These are phyloP conservation scores for Solanum chiquidenum DNA, from an alignment of 257 asterid species.

Conservation along the genomic window DNA sequence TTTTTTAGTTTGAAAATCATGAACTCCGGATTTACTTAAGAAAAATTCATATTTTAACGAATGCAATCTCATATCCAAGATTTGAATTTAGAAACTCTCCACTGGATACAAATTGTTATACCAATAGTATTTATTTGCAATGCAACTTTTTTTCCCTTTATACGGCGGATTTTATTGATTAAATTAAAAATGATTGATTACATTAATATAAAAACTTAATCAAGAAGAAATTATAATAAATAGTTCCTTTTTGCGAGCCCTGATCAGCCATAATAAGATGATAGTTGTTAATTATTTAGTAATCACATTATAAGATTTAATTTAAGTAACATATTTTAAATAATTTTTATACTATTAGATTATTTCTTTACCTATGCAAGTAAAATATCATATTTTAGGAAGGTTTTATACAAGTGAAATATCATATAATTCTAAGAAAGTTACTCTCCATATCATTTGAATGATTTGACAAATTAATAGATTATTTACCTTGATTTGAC, in stretches of 20 bases:
- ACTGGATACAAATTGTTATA: not conserved
- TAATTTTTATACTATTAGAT: not conserved
- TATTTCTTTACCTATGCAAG: not conserved
- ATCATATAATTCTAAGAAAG: not conserved
- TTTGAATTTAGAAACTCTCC: not conserved
- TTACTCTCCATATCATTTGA: not conserved
- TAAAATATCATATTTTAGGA: not conserved
- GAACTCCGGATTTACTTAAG: not conserved
- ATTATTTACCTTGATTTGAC: not conserved
- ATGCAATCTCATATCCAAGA: too few relatives aligned
- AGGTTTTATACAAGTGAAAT: not conserved
- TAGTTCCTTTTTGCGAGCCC: not conserved
- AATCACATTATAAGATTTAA: not conserved
- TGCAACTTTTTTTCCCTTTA: not conserved
- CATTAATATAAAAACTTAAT: not conserved
- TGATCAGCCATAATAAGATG: not conserved
- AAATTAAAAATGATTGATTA: not conserved
- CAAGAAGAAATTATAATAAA: not conserved
- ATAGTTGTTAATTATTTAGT: not conserved
- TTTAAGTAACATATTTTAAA: not conserved
- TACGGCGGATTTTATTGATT: too few relatives aligned
- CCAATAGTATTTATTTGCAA: not conserved
- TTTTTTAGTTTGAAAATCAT: too few relatives aligned
- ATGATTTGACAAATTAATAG: not conserved
- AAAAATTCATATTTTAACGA: not conserved